Base-by-base conservation (phyloP, 495 filamentous ascomycete species). In the Geopyxis carbonaria region DNA sequence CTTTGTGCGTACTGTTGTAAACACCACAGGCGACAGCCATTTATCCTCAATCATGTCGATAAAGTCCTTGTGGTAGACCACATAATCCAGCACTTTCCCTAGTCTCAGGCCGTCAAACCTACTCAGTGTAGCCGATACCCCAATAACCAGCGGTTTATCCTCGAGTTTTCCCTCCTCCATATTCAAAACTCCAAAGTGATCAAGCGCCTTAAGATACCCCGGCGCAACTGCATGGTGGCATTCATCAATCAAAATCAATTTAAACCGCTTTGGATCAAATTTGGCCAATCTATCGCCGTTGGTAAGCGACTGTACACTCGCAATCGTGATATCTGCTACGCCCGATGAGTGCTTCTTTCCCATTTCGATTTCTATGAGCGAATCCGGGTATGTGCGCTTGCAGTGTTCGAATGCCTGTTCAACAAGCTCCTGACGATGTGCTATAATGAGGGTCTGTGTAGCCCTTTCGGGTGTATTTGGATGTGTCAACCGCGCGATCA, bases 181-280 rank as follows among this genome's bases (percentile, higher is more conserved):
- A 30, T 68, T 55, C 24, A 66, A 56, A 28, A 94, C 65, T 0
- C 75, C 71, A 55, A 97, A 84, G 58, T 99, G 69, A 2, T 64
- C 60, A 40, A 99, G 58, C 2, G 70, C 67, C 21, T 62, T 66
- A 43, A 87, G 62, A 53, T 94, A 99, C 23, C 70, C 68, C 5
- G 69, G 63, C 4, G 87, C 79, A 22, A 93, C 86, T 34, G 95
- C 93, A 59, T 95, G 89, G 60, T 99, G 89, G n/a, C 84, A 87
- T 56, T 99, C 89, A 49, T 99, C 89, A 5, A 99, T 87, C 10
- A 99, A 66, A 2, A 99, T 60, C 0, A 99, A 70, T 56, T 99
- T 99, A 65, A 87, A 94, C 15, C 59, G 59, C 1, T 43, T 57
- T 0, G 85, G 80, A 43, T 93, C 73, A 49, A 84, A 95, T 46